A percentile compares a stretch with the other conserved stretches of the same genome.
phyloP scores from a whole-genome alignment of 2,329 filamentous ascomycete species.

The Conoideocrella luteorostrata region DNA sequence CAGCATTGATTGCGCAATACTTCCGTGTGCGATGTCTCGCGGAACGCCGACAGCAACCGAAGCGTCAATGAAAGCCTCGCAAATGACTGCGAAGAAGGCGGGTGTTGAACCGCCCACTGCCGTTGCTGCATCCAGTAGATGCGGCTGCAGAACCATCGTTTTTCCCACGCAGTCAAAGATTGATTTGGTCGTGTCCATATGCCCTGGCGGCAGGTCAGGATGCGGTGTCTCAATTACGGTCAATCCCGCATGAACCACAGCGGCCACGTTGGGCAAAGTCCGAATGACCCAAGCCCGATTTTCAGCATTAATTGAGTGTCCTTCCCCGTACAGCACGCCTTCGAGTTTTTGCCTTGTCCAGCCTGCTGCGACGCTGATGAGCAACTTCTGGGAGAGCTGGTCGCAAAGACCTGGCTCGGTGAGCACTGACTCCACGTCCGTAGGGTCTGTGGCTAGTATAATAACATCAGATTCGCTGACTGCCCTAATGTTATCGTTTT shows the following conservation, averaged over 20 bases:
- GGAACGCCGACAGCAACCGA: constrained; percentile 55
- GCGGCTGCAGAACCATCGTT: constrained; percentile 41
- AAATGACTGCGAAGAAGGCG: constrained; percentile 52
- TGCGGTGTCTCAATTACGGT: constrained; percentile 25
- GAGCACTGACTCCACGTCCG: constrained; percentile 33
- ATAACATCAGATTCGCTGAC: constrained; percentile 31
- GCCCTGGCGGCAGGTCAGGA: constrained; percentile 12
- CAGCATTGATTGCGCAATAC: constrained; percentile 54
- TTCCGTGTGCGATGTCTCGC: constrained; percentile 46
- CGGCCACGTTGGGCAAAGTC: constrained; percentile 29
- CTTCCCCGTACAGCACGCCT: constrained; percentile 24
- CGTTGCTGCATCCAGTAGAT: constrained; percentile 50
- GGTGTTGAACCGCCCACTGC: constrained; percentile 55
- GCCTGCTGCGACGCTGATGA: constrained; percentile 46
- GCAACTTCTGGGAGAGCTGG: constrained; percentile 36
- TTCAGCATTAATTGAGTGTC: constrained; percentile 9
- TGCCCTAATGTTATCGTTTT: constrained; percentile 28
- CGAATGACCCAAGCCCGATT: constrained; percentile 21
- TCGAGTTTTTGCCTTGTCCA: constrained; percentile 37
- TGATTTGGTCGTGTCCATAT: constrained; percentile 25
- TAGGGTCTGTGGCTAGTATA: constrained; percentile 41
- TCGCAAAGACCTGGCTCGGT: constrained; percentile 27
- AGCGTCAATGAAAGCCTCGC: constrained; percentile 53
- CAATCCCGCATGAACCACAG: constrained; percentile 24
- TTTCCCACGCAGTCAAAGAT: constrained; percentile 51